phyloP scores from a whole-genome alignment of 345 rosid species.

The Eucalyptus polyanthemos region DNA sequence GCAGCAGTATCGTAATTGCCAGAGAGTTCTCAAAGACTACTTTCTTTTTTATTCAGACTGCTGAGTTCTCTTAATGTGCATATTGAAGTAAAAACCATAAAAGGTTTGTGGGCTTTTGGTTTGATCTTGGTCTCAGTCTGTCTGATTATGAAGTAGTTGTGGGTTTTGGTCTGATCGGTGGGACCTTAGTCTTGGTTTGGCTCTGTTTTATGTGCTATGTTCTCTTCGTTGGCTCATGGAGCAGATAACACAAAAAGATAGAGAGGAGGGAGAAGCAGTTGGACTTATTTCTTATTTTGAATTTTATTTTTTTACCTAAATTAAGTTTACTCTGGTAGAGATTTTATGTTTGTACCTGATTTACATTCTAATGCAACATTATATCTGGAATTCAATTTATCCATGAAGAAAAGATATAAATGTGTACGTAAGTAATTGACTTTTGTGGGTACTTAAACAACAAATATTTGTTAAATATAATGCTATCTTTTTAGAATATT shows the following conservation, averaged over 20 bases:
- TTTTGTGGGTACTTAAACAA: background rate
- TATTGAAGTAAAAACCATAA: background rate
- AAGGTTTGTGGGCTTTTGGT: background rate
- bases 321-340: background rate
- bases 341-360: background rate
- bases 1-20: background rate
- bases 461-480: background rate
- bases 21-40: background rate
- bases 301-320: background rate
- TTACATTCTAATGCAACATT: background rate
- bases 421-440: background rate
- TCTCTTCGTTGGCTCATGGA: background rate
- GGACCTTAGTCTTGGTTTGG: background rate
- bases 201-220: background rate
- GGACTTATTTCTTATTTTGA: background rate
- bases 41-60: background rate
- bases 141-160: background rate
- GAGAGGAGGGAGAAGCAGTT: background rate
- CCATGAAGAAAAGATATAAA: background rate
- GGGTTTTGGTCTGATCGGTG: background rate
- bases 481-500: background rate
- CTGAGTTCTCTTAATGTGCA: background rate
- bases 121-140: background rate
- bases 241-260: background rate
- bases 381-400: background rate